Percentiles rank a stretch among this genome's conserved stretches.
phyloP scores from a whole-genome alignment of 2,329 filamentous ascomycete species.

The Talaromyces sp. region DNA sequence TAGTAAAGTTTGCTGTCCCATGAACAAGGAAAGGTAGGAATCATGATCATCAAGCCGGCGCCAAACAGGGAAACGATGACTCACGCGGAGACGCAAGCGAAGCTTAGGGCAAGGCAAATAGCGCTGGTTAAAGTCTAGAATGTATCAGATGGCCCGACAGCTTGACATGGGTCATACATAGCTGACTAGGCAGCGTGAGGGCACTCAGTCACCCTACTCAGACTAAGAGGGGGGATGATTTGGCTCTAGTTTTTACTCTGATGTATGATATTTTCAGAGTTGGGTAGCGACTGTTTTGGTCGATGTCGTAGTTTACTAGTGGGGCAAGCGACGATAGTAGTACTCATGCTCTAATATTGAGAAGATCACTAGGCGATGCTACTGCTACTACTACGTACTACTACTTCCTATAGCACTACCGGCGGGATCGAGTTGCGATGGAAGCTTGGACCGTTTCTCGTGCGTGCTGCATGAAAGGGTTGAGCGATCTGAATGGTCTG shows the following conservation, averaged over 20 bases:
- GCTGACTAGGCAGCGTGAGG: conserved; percentile 21
- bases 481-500: conserved; percentile 24
- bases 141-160: conserved; percentile 22
- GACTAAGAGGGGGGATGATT: conserved; percentile 18
- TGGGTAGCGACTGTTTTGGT: not conserved
- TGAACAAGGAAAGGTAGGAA: conserved; percentile 16
- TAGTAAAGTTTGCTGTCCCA: conserved; percentile 13
- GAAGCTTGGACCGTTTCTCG: conserved; percentile 15
- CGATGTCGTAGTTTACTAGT: not conserved
- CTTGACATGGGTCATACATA: conserved; percentile 12
- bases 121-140: conserved; percentile 14
- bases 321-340: not conserved
- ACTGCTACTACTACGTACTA: not conserved
- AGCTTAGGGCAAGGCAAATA: conserved; percentile 10
- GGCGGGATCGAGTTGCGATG: conserved; percentile 3
- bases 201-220: not conserved
- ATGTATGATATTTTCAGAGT: not conserved
- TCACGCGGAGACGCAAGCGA: conserved; percentile 17
- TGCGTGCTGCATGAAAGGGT: conserved; percentile 18
- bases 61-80: conserved; percentile 22
- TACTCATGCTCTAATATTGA: not conserved
- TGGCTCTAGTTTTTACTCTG: not conserved
- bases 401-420: not conserved
- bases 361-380: not conserved
- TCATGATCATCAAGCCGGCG: conserved; percentile 20